These are phyloP conservation scores for Amyloporia xantha DNA, from an alignment of 768 basidiomycete genomes.

Conservation along the genomic window DNA sequence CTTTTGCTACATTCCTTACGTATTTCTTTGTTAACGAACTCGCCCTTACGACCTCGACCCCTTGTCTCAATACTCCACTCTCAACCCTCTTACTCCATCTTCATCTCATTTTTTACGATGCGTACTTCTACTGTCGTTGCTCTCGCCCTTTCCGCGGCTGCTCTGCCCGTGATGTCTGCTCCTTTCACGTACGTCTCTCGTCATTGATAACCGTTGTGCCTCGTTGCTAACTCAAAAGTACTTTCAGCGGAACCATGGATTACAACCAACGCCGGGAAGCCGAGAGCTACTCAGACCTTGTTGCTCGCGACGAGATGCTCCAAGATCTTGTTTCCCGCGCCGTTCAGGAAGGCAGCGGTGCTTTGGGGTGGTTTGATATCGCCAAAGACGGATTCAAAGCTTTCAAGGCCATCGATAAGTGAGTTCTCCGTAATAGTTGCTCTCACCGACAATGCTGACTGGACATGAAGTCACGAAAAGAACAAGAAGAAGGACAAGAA, in stretches of 20 bases:
- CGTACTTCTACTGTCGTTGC: background rate
- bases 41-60: background rate
- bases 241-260: too few species aligned
- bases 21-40: background rate
- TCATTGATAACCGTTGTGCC: background rate
- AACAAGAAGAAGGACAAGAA: background rate
- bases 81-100: background rate
- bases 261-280: background rate
- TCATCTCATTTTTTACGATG: background rate
- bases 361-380: background rate
- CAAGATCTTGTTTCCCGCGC: background rate
- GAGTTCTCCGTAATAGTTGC: too few species aligned
- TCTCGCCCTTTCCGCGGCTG: background rate
- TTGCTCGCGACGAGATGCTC: background rate
- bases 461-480: background rate
- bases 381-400: background rate
- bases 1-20: background rate
- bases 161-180: background rate
- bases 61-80: background rate
- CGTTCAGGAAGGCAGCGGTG: background rate
- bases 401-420: background rate
- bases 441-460: background rate
- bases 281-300: background rate
- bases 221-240: background rate
- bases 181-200: background rate